Evolutionary conservation across 768 basidiomycete genomes (phyloP), one percentile per base, ranked within the genome.

Genomic region (Stropharia rugosoannulata): DNA sequence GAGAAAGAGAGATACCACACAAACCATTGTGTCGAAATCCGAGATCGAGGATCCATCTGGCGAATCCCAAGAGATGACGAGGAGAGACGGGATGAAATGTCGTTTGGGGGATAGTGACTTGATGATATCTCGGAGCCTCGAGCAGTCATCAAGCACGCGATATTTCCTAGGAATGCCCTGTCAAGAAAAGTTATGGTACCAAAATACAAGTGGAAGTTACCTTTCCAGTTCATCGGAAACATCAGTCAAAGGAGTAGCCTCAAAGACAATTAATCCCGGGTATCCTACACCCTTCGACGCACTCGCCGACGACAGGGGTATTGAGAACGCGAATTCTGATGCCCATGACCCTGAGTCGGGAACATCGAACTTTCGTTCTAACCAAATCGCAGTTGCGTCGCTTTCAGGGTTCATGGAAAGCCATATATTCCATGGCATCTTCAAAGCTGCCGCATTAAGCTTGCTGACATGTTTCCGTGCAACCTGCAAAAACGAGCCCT

Each of bases 371-470:
- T 93, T 93, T 60, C 78, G 77, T 63, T 90, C 85, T 40, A 91
- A 62, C 90, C 90, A 92, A 38, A 90, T 89, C 3, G 89, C 88
- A 7, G 89, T 91, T 16, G 81, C 82, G 62, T 90, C 88, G 60
- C 77, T 83, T 55, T 84, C 84, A 11, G 83, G 81, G 63, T 91
- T 90, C 62, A 83, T 75, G 2, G 89, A 89, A n/a, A 92, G 65
- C 90, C 89, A 91, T 38, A 83, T 68, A 22, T 78, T 75, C 86
- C 87, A 90, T 6, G 80, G 70, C 2, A 69, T 61, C 44, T 63
- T 71, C 54, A 73, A 67, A 4, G 65, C 68, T 32, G 62, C 51
- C 15, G 73, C 59, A 25, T 61, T 65, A n/a, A 67, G 66, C 44
- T 62, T 67, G 18, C 72, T 69, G 27, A 84, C 63, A 43, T 72